Base-by-base conservation (phyloP, 2,329 filamentous ascomycete species). In the Aspergillus persii region DNA sequence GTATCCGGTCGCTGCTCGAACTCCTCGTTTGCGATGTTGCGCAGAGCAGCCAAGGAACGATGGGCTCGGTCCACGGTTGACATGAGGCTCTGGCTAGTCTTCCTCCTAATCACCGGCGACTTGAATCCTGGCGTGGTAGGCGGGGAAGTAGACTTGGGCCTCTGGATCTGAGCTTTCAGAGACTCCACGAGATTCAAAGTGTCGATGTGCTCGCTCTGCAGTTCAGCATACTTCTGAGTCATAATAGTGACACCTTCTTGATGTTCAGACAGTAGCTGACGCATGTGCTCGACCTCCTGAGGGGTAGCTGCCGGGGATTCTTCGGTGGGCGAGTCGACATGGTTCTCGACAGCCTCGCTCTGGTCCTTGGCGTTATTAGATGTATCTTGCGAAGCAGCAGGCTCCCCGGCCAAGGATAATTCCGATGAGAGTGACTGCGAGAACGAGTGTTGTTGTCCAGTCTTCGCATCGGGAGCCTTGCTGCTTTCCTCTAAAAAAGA, bases 351-450 rank as follows among this genome's bases (percentile, higher is more conserved):
- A 12, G 62, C 61, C 53, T 63, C 69, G 11, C 68, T 58, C 12
- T 68, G 63, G 48, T 68, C 83, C 64, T 87, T 87, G 60, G 81
- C 79, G 71, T 88, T 85, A 71, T 88, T 85, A 66, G 85, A 87
- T 53, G 83, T 82, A 66, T 88, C 86, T 63, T 81, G 81, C 63
- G 86, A 88, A 68, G 82, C 82, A 68, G 86, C 86, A 72, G 89
- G 91, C 71, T 90, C 90, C 84, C 89, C 86, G 81, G 86, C 91
- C 75, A 89, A 96, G 71, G 91, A 96, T 74, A 96, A 85, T 79
- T 98, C 95, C 79, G 92, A 95, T 66, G 92, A 97, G 68, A 97
- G 89, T 71, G 92, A 96, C 76, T 89, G 92, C 80, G 92, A 93
- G 71, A 90, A 93, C 77, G 90, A 91, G 71, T 81, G 83, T 77